Evolutionary conservation across 192 early-diverging fungal genomes (phyloP), one percentile per base, ranked within the genome.

Genomic region (Diversispora epigaea): DNA sequence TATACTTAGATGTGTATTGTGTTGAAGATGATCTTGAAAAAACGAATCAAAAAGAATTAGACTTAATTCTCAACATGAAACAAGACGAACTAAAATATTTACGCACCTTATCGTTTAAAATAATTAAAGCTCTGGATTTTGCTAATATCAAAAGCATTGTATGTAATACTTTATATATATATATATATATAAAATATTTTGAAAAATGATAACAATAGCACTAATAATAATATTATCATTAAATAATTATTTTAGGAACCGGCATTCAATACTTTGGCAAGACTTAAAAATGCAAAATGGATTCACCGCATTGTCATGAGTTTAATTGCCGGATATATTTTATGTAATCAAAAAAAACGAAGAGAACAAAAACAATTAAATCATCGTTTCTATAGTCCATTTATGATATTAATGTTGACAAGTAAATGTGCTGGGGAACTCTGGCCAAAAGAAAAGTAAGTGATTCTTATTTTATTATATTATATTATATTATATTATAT

Each of bases 11-110:
- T 14, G 22, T 47, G 10, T 25, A 19, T 17, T 25, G 25, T 25
- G 41, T 19, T 14, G 43, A 21, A 7, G 12, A 46, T 67, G 19
- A 9, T 25, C 4, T 4, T 58, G 57, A 22, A 58, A 47, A 17
- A 21, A 64, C 44, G 39, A 4, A 47, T 67, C 45, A 67, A 67
- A 67, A 67, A 49, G 32, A 67, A 6, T 67, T 67, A 32, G 65
- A 67, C 15, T 12, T 67, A 49, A 25, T 67, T 4, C 47, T 49
- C 17, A 49, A 46, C 19, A 67, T 67, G 45, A 46, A 12, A 9
- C 47, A n/a, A 11, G 17, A 67, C 22, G 65, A 67, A 11, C n/a
- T 67, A 11, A 49, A 25, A 67, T 47, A 22, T 46, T 10, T 67
- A 12, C 43, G 65, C 4, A 11, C 44, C 12, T 5, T 10, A 6